These are phyloP conservation scores for Citrullus amarus DNA, from an alignment of 306 rosid genomes.

Conservation along the genomic window DNA sequence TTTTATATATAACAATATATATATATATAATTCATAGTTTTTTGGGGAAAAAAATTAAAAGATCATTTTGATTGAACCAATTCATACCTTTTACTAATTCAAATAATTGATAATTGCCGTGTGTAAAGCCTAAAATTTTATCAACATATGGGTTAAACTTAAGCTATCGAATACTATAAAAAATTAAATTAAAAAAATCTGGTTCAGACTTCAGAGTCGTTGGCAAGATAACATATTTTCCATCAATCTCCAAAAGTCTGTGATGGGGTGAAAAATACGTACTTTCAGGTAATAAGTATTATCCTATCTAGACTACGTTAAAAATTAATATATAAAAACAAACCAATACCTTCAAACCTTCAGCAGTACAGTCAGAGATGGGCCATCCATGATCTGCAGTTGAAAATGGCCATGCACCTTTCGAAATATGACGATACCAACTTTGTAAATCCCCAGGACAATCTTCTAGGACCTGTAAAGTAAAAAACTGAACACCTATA, in stretches of 20 bases:
- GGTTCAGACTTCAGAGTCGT: background rate
- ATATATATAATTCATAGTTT: background rate
- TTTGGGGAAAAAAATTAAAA: background rate
- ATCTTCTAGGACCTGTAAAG: slow-evolving; percentile 49
- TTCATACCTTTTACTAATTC: background rate
- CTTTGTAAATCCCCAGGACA: slow-evolving; percentile 50
- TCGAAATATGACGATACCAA: slow-evolving; percentile 79
- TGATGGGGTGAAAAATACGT: too few relatives aligned
- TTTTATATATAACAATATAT: background rate
- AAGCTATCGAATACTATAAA: background rate
- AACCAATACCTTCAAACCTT: slow-evolving; percentile 59
- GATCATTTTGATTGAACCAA: background rate
- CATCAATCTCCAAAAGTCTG: background rate
- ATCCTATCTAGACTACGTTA: background rate
- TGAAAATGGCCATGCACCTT: slow-evolving; percentile 93
- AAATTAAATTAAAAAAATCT: background rate
- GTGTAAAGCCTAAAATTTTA: background rate
- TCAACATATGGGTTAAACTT: background rate
- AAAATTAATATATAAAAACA: background rate
- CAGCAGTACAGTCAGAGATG: slow-evolving; percentile 95
- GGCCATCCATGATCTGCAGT: slow-evolving; percentile 93
- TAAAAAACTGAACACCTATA: slow-evolving; percentile 6
- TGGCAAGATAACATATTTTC: background rate
- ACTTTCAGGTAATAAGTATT: background rate
- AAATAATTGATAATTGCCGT: background rate